Evolutionary conservation across 2,329 filamentous ascomycete genomes (phyloP).

Genomic region (Diaporthe sp.): DNA sequence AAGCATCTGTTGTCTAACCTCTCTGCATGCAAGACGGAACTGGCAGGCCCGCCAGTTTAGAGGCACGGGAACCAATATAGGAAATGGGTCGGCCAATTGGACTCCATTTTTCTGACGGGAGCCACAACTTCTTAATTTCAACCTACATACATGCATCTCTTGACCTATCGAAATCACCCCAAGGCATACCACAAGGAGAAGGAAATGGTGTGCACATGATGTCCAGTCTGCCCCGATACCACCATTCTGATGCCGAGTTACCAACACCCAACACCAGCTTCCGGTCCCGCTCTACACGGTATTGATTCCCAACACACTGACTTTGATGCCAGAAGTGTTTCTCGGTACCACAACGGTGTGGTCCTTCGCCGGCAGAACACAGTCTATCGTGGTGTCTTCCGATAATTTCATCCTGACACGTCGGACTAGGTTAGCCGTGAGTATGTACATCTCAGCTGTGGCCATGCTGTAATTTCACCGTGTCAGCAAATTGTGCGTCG

Average conservation of each 20-base stretch:
- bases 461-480: not conserved
- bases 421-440: not conserved
- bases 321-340: not conserved
- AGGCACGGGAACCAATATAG: too few relatives aligned
- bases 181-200: not conserved
- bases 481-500: not conserved
- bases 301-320: not conserved
- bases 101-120: too few relatives aligned
- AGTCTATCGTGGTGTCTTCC: not conserved
- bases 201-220: not conserved
- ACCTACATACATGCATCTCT: too few relatives aligned
- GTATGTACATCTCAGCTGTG: not conserved
- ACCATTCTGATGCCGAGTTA: not conserved
- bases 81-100: too few relatives aligned
- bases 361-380: not conserved
- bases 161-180: too few relatives aligned
- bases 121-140: too few relatives aligned
- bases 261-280: not conserved
- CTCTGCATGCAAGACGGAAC: too few relatives aligned
- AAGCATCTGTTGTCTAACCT: too few relatives aligned
- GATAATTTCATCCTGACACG: not conserved
- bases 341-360: not conserved
- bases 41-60: too few relatives aligned
- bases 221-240: not conserved
- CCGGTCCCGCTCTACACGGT: not conserved